Percentiles rank a stretch among this genome's conserved stretches.
Evolutionary conservation across 1,284 basidiomycete genomes (phyloP).

Genomic region (Veloporphyrellus conicus): DNA sequence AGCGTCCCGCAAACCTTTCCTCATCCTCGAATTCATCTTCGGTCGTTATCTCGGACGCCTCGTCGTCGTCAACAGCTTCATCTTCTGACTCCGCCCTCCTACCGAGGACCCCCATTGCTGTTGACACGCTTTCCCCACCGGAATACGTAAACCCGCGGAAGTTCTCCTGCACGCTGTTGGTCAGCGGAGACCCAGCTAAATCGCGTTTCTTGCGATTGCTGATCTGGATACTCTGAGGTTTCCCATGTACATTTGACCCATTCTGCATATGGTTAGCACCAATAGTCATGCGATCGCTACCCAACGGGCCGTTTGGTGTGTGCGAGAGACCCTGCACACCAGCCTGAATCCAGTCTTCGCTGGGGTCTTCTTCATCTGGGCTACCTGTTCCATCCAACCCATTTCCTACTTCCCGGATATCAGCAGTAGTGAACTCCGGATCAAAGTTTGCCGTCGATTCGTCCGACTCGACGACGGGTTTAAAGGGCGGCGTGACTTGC

Average conservation of each 20-base stretch:
- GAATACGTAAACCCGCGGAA: slow-evolving; percentile 90
- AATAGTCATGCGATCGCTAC: slow-evolving; percentile 47
- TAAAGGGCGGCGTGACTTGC: slow-evolving; percentile 96
- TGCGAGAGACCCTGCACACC: slow-evolving; percentile 42
- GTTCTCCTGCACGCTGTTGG: slow-evolving; percentile 89
- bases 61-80: slow-evolving; percentile 44
- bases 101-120: slow-evolving; percentile 39
- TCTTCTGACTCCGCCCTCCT: slow-evolving; percentile 40
- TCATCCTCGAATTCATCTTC: slow-evolving; percentile 67
- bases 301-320: slow-evolving; percentile 70
- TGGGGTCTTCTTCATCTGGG: slow-evolving; percentile 71
- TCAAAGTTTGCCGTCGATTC: slow-evolving; percentile 98
- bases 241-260: slow-evolving; percentile 16
- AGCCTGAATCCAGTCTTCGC: slow-evolving; percentile 58
- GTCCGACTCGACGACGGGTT: slow-evolving; percentile 96
- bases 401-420: slow-evolving; percentile 69
- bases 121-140: slow-evolving; percentile 70
- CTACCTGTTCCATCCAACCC: slow-evolving; percentile 48
- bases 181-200: slow-evolving; percentile 62
- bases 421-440: slow-evolving; percentile 91
- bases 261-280: slow-evolving; percentile 10
- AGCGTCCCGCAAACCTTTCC: slow-evolving; percentile 55
- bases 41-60: slow-evolving; percentile 47
- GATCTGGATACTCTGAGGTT: slow-evolving; percentile 54
- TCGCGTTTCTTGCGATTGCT: slow-evolving; percentile 47